Percentiles rank a stretch among this genome's conserved stretches.
phyloP scores from a whole-genome alignment of 2,329 filamentous ascomycete species.

The Colletotrichum lini region DNA sequence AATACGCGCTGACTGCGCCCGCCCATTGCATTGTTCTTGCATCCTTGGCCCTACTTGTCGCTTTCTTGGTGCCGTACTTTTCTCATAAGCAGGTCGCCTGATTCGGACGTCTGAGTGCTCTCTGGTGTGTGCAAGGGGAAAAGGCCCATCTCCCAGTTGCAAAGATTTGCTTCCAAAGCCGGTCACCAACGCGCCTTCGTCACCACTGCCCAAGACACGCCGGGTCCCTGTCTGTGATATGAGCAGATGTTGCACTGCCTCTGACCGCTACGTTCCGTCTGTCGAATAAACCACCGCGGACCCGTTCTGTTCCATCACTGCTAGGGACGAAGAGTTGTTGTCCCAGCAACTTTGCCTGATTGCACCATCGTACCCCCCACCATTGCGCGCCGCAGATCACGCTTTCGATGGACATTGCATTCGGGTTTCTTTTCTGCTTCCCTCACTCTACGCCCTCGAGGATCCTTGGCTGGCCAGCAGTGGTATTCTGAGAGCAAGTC shows the following conservation, averaged over 20 bases:
- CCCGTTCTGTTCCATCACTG: background rate
- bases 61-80: background rate
- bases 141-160: background rate
- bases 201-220: background rate
- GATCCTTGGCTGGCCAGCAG: background rate
- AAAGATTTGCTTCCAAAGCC: background rate
- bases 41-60: background rate
- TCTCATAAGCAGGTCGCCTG: conserved; percentile 10
- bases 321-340: background rate
- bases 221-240: too few species aligned
- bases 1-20: background rate
- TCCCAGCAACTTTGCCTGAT: background rate
- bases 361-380: background rate
- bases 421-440: background rate
- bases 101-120: background rate
- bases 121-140: background rate
- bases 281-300: background rate
- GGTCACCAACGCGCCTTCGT: background rate
- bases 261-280: background rate
- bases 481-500: background rate
- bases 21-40: background rate
- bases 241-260: background rate
- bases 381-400: background rate
- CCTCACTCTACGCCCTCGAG: background rate
- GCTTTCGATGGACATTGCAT: background rate